phyloP scores from a whole-genome alignment of 495 filamentous ascomycete genomes.

The Penicillium robsamsonii region DNA sequence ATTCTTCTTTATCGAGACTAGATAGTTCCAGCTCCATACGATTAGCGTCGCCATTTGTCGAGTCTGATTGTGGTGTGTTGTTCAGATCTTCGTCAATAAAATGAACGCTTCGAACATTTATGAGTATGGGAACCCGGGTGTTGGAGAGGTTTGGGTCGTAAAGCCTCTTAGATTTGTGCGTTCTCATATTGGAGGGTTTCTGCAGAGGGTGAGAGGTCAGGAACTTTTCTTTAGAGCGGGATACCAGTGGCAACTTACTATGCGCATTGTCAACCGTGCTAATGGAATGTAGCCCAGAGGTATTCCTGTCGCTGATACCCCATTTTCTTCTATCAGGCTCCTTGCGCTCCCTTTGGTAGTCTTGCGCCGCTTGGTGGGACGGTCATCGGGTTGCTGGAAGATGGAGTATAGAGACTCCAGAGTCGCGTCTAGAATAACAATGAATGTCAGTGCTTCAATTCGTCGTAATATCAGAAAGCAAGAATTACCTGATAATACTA shows the following conservation, averaged over 20 bases:
- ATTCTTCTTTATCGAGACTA: slow-evolving; percentile 10
- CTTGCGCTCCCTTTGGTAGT: slow-evolving; percentile 16
- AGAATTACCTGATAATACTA: slow-evolving; percentile 25
- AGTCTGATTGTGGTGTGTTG: neutral
- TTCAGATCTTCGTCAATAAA: neutral
- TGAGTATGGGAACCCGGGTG: slow-evolving; percentile 23
- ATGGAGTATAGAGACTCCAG: slow-evolving; percentile 27
- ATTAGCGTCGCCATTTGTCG: slow-evolving; percentile 8
- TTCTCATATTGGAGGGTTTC: slow-evolving; percentile 16
- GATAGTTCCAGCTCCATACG: slow-evolving; percentile 21
- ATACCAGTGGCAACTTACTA: slow-evolving; percentile 29
- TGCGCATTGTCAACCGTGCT: slow-evolving; percentile 30
- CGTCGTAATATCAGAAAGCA: neutral
- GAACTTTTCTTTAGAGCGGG: neutral
- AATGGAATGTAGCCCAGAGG: slow-evolving; percentile 41
- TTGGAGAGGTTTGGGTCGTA: neutral
- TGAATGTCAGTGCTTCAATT: slow-evolving; percentile 12
- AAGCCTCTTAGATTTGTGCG: neutral
- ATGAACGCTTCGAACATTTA: slow-evolving; percentile 10
- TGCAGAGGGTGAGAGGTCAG: slow-evolving; percentile 18
- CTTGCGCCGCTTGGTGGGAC: slow-evolving; percentile 41
- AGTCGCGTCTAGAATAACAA: slow-evolving; percentile 23
- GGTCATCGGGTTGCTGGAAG: slow-evolving; percentile 24
- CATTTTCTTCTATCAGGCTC: slow-evolving; percentile 23
- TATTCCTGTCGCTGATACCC: slow-evolving; percentile 20